Evolutionary conservation across 208 protist genomes (phyloP), one percentile per base, ranked within the genome.

Genomic region (Acanthamoeba sp.): DNA sequence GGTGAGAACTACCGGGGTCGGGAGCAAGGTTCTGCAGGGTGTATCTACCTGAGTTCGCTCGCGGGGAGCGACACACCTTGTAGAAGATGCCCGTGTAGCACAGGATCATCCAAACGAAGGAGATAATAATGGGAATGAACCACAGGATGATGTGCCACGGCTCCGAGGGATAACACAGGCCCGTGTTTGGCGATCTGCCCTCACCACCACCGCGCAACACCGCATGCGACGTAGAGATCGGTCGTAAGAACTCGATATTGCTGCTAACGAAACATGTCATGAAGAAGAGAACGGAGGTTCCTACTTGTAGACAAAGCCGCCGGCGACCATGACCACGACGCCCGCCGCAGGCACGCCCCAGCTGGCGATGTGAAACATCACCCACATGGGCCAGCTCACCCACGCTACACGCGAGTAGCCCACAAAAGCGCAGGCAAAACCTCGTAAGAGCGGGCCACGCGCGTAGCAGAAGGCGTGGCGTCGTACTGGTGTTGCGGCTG

Each of bases 91-190:
- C 78, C 50, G 78, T 55, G 78, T 88, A 88, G 50, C 78, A 88
- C 29, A 48, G 1, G 78, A 88, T 34, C 78, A 88, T 88, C 78
- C 78, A 88, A 6, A 52, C 45, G 38, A 88, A 88, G 12, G 45
- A 62, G 45, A 88, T 62, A n/a, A 88, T 88, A 18, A 88, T 88
- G 24, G 78, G 78, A 20, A 88, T 59, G 50, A 88, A 88, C 78
- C 78, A 88, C 34, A 88, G 34, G 78, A 88, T 88, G 40, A 88
- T 59, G 50, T 88, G 78, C 78, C 78, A 88, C 40, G 78, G 78
- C 78, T 88, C 78, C 18, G 32, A 32, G 16, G 78, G 78, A 12
- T 88, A 88, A n/a, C 78, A 88, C 45, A 62, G 78, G 6, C 34
- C 29, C 40, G 78, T 88, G 40, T 52, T 88, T 5, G 78, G 1